Base-by-base conservation (phyloP, 495 filamentous ascomycete species). In the Lentithecium fluviatile region DNA sequence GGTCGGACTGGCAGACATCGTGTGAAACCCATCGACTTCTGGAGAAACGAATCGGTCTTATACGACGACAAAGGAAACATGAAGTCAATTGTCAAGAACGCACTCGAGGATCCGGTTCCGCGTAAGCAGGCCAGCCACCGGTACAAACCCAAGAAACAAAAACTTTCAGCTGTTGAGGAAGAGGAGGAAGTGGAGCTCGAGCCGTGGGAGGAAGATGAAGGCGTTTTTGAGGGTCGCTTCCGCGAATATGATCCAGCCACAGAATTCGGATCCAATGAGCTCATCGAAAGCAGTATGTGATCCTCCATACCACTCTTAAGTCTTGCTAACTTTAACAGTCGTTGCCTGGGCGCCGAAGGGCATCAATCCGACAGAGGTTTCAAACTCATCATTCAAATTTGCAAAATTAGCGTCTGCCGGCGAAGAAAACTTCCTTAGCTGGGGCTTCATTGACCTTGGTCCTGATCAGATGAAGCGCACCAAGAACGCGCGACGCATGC, bases 401-500 rank as follows among this genome's bases (percentile, higher is more conserved):
- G 89, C 89, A 11, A 97, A 97, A 75, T 86, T 91, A 43, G 81
- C 92, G 24, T 47, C 53, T 42, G 90, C 85, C 11, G 56, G 46
- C 2, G 37, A 20, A 45, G 78, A 88, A 40, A 82, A 87, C 1
- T 96, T 94, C 76, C 88, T 96, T 65, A 92, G 91, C 37, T 84
- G 85, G 2, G 94, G 94, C 0, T 83, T 97, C 54, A 87, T 98
- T 29, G 91, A 97, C 48, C 75, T 98, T 17, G 89, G 90, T 6
- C 85, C 89, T 1, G 86, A 87, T 3, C 85, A 85, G 17, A 79
- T 85, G 48, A 98, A 98, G 80, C 81, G 86, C 62, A 81, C 84
- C 17, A 98, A 97, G 78, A 96, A 95, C 67, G 85, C 87, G 4
- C 82, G 93, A 52, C 90, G 87, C 73, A 96, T 96, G 87, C 91